Percentiles rank a stretch among this genome's conserved stretches.
These are phyloP conservation scores for Stachybotrys chlorohalonatus DNA, from an alignment of 2,329 filamentous ascomycete species.

Conservation along the genomic window DNA sequence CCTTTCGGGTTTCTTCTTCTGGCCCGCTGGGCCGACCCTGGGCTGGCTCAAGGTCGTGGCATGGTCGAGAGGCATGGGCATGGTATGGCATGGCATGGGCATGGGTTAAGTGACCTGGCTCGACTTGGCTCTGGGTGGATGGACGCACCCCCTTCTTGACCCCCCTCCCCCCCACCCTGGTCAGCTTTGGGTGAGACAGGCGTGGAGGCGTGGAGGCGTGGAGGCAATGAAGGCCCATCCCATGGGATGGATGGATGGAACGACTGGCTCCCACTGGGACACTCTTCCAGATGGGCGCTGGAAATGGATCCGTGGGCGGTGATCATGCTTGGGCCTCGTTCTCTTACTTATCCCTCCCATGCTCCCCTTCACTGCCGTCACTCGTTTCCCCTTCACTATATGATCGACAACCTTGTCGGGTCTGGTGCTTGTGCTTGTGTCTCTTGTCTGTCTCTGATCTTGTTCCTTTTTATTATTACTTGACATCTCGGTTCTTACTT, in stretches of 20 bases:
- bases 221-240: neutral
- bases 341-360: constrained; percentile 38
- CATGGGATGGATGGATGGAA: constrained; percentile 8
- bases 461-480: constrained; percentile 30
- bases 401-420: constrained; percentile 41
- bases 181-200: constrained; percentile 44
- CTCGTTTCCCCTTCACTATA: constrained; percentile 27
- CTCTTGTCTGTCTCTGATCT: constrained; percentile 22
- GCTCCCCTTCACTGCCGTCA: constrained; percentile 32
- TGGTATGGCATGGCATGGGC: neutral
- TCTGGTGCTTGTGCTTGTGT: constrained; percentile 20
- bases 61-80: neutral
- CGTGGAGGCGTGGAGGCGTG: constrained; percentile 22
- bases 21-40: neutral
- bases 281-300: constrained; percentile 2
- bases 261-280: constrained; percentile 7
- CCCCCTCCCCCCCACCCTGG: constrained; percentile 12
- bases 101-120: neutral
- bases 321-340: constrained; percentile 27
- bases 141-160: neutral
- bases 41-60: neutral
- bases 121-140: neutral
- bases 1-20: neutral
- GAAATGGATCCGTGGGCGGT: constrained; percentile 17
- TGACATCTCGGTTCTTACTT: constrained; percentile 40